A percentile compares a stretch with the other conserved stretches of the same genome.
These are phyloP conservation scores for Diaporthe sp. DNA, from an alignment of 2,329 filamentous ascomycete genomes.

Conservation along the genomic window DNA sequence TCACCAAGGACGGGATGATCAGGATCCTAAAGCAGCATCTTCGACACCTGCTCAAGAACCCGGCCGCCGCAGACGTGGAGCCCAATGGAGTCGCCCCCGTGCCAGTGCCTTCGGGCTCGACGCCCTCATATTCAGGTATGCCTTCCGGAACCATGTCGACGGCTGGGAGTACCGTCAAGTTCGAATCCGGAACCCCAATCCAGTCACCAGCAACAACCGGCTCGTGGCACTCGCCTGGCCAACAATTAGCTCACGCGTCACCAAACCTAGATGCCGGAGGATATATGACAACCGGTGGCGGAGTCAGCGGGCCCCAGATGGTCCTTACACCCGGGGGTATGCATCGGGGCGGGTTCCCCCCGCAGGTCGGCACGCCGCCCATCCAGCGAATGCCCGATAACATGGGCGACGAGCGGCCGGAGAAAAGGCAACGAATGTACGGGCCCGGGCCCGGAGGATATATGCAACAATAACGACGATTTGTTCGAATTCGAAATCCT, in stretches of 20 bases:
- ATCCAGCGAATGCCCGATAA: conserved; percentile 52
- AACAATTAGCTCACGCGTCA: conserved; percentile 62
- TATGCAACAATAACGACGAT: conserved; percentile 53
- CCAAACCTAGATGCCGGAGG: conserved; percentile 57
- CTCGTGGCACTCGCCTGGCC: conserved; percentile 66
- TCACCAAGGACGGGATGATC: conserved; percentile 88
- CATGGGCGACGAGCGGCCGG: conserved; percentile 58
- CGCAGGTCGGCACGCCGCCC: conserved; percentile 46
- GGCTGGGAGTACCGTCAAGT: conserved; percentile 59
- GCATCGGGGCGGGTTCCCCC: conserved; percentile 52
- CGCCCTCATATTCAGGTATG: conserved; percentile 48
- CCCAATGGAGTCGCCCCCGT: conserved; percentile 48
- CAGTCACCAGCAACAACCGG: conserved; percentile 64
- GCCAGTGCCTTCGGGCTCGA: conserved; percentile 41
- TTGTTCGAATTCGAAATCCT: conserved; percentile 13
- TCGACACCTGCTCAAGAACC: conserved; percentile 82
- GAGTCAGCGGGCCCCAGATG: conserved; percentile 58
- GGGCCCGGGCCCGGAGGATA: conserved; percentile 55
- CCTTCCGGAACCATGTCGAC: conserved; percentile 50
- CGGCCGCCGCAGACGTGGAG: conserved; percentile 56
- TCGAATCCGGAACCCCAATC: conserved; percentile 66
- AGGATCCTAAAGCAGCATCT: conserved; percentile 91
- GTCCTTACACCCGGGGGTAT: conserved; percentile 54
- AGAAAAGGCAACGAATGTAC: conserved; percentile 68
- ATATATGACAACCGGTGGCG: conserved; percentile 56